Evolutionary conservation across 768 basidiomycete species (phyloP).

Genomic region (Lactarius deliciosus): DNA sequence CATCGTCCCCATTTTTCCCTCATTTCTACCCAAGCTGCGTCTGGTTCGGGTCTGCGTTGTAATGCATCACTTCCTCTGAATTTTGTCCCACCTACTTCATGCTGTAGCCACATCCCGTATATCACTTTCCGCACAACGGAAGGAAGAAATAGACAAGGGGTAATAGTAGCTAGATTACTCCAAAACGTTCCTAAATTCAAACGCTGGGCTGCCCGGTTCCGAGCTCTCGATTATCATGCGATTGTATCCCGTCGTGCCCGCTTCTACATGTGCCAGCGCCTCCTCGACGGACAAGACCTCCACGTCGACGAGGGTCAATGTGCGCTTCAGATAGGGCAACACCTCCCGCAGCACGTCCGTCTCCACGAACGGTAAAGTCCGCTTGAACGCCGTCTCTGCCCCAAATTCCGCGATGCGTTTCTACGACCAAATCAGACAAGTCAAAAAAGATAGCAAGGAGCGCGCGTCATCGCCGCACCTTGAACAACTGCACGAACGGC

Average conservation of each 20-base stretch:
- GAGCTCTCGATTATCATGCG: conserved; percentile 75
- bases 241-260: conserved; percentile 54
- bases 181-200: conserved; percentile 79
- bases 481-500: conserved; percentile 93
- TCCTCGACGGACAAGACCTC: conserved; percentile 71
- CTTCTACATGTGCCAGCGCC: conserved; percentile 50
- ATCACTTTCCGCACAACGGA: neutral
- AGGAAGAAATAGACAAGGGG: neutral
- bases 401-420: conserved; percentile 82
- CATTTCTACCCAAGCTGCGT: too few relatives aligned
- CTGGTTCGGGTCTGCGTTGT: too few relatives aligned
- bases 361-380: conserved; percentile 83
- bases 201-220: conserved; percentile 83
- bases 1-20: too few relatives aligned
- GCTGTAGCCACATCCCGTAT: too few relatives aligned
- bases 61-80: too few relatives aligned
- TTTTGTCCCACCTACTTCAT: too few relatives aligned
- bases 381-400: conserved; percentile 74
- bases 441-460: conserved; percentile 6
- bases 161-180: neutral
- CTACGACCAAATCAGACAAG: conserved; percentile 46
- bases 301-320: conserved; percentile 66
- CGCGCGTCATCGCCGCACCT: conserved; percentile 56
- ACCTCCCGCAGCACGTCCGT: conserved; percentile 66
- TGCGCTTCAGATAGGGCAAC: conserved; percentile 77